Percentiles rank a stretch among this genome's conserved stretches.
These are phyloP conservation scores for Rhynchosporium graminicola DNA, from an alignment of 2,329 filamentous ascomycete species.

Conservation along the genomic window DNA sequence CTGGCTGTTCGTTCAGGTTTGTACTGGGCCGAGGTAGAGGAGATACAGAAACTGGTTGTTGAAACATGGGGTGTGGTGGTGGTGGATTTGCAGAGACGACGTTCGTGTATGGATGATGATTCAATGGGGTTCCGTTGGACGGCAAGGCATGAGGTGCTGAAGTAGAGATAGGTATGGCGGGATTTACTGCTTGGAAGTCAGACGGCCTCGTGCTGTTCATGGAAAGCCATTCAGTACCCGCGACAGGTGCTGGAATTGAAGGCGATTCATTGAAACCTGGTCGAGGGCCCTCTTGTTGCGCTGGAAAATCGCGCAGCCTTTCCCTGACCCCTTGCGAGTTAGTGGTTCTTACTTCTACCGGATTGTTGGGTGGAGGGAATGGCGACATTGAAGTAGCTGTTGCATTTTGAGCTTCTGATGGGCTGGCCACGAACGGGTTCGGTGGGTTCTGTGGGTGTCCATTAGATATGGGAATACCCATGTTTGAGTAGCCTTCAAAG, in stretches of 20 bases:
- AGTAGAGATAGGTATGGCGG: not conserved
- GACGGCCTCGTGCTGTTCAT: slow-evolving; percentile 2
- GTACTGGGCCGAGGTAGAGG: not conserved
- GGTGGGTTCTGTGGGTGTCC: not conserved
- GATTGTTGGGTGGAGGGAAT: not conserved
- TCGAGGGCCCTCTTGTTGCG: not conserved
- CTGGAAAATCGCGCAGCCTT: not conserved
- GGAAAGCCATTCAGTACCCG: slow-evolving; percentile 1
- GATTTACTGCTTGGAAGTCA: not conserved
- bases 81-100: not conserved
- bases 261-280: slow-evolving; percentile 1
- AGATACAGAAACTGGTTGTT: not conserved
- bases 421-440: not conserved
- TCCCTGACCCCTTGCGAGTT: not conserved
- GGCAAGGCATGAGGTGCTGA: not conserved
- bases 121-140: not conserved
- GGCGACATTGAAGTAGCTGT: slow-evolving; percentile 1
- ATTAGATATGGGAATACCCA: no score
- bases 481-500: not conserved
- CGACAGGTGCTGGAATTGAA: not conserved
- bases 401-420: not conserved
- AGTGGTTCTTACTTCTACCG: no score
- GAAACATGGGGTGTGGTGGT: not conserved
- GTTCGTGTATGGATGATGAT: not conserved
- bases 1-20: not conserved